Conservation (phyloP, 805 yeast genomes). For the Suhomyces kilbournensis region DNA sequence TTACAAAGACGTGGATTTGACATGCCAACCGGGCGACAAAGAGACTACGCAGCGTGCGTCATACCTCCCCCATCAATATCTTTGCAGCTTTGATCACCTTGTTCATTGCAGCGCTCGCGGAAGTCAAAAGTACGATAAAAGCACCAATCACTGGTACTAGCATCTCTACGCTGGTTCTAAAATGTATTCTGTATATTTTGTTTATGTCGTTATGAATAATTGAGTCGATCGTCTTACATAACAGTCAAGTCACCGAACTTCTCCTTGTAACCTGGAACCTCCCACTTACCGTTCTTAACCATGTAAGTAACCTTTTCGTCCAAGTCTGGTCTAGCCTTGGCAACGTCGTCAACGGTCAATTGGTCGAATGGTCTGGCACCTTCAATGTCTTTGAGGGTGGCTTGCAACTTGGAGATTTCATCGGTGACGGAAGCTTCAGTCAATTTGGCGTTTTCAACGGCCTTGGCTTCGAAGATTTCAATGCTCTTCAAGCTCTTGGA, state of each 20-base stretch:
- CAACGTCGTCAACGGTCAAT: slow-evolving; percentile 92
- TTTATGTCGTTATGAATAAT: slow-evolving; percentile 4
- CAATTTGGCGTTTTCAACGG: slow-evolving; percentile 89
- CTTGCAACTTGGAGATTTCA: slow-evolving; percentile 81
- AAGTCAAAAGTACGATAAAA: background rate
- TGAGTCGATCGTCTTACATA: slow-evolving; percentile 50
- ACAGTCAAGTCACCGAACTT: slow-evolving; percentile 96
- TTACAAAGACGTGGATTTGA: background rate
- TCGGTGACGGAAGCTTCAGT: slow-evolving; percentile 86
- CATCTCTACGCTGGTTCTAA: background rate
- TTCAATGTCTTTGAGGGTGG: slow-evolving; percentile 90
- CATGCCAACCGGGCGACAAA: background rate
- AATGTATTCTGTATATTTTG: background rate
- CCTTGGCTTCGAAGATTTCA: slow-evolving; percentile 91
- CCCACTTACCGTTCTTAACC: slow-evolving; percentile 97
- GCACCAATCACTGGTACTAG: background rate
- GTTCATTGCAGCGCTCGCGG: background rate
- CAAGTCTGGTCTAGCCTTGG: slow-evolving; percentile 95
- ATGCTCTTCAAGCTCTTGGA: slow-evolving; percentile 88
- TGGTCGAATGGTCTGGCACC: slow-evolving; percentile 97
- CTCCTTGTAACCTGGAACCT: slow-evolving; percentile 97
- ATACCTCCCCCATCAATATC: background rate
- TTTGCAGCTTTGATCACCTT: background rate
- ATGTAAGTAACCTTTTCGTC: slow-evolving; percentile 92
- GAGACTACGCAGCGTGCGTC: background rate